Conservation (phyloP, 78 protist species). For the Tieghemostelium lacteum region DNA sequence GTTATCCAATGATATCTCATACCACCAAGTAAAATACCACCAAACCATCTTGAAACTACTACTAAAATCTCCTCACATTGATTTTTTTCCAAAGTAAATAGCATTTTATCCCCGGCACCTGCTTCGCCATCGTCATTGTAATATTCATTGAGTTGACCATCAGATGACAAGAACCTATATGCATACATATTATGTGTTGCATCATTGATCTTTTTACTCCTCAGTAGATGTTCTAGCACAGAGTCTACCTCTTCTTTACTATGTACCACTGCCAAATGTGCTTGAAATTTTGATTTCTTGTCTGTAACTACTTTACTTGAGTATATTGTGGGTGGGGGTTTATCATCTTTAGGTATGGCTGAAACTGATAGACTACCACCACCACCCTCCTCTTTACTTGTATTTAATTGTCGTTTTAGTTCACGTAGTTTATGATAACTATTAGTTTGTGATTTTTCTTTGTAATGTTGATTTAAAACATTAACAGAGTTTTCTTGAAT, state of each 20-base stretch:
- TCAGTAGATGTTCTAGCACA: conserved; percentile 39
- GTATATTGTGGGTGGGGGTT: conserved; percentile 52
- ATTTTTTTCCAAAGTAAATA: conserved; percentile 35
- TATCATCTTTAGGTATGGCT: background rate
- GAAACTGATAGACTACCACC: too few relatives aligned
- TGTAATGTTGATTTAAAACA: conserved; percentile 4
- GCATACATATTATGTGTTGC: conserved; percentile 85
- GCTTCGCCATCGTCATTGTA: conserved; percentile 81
- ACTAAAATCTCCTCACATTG: conserved; percentile 52
- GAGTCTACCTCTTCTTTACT: conserved; percentile 30
- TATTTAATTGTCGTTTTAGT: background rate
- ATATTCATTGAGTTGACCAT: conserved; percentile 77
- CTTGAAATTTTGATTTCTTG: conserved; percentile 70
- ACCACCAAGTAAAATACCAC: conserved; percentile 70
- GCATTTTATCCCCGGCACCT: conserved; percentile 80
- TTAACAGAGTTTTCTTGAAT: conserved; percentile 2
- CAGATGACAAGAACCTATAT: conserved; percentile 33
- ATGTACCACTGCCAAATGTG: conserved; percentile 67
- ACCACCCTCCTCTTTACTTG: too few relatives aligned
- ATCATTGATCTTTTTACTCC: conserved; percentile 40
- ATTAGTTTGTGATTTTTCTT: background rate
- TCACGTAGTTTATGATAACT: background rate
- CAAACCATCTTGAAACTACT: conserved; percentile 75
- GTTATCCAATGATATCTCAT: conserved; percentile 8
- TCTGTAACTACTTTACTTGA: conserved; percentile 48